Evolutionary conservation across 2,329 filamentous ascomycete genomes (phyloP), one percentile per base, ranked within the genome.

Genomic region (Uncinocarpus reesii): DNA sequence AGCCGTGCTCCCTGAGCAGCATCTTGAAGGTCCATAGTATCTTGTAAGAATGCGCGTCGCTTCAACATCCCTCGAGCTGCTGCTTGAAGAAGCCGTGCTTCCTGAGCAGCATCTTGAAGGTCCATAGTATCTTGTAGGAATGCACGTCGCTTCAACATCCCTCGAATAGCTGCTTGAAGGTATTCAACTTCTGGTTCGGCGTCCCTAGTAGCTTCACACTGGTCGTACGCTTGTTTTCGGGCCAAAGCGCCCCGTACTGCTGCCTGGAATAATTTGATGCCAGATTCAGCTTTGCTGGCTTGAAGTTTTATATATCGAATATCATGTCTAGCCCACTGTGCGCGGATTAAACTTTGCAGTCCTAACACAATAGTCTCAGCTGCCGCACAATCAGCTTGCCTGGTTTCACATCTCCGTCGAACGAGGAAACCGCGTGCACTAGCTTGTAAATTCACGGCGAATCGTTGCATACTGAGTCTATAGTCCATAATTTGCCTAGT

Each of bases 401-500:
- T 79, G 34, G 77, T 73, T 52, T 71, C 69, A 59, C 84, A 72
- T 32, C 75, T 74, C 43, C 72, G 76, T 52, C 92, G 80, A 20
- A 82, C 75, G 32, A 95, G 69, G 61, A 84, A 84, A 2, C 87
- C 90, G 41, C 90, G 80, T 2, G 79, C 78, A 4, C 80, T 76
- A 53, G 86, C 88, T 65, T 98, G 92, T 15, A 95, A 75, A 52
- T 80, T 75, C 23, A 84, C 72, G 2, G 89, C 86, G 60, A 94
- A 95, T 16, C 71, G 76, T 48, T 79, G 78, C 89, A 95, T 95
- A 55, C 82, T 79, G 49, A 92, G 71, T 41, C 85, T 79, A 66
- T 95, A 95, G 52, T 79, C 78, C 55, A 83, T 78, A 49, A 96
- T 78, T 63, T 95, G 87, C 38, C 90, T 76, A 1, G 86, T 78